Percentiles rank a stretch among this genome's conserved stretches.
Evolutionary conservation across 1,284 basidiomycete species (phyloP).

Genomic region (Sporisorium reilianum): DNA sequence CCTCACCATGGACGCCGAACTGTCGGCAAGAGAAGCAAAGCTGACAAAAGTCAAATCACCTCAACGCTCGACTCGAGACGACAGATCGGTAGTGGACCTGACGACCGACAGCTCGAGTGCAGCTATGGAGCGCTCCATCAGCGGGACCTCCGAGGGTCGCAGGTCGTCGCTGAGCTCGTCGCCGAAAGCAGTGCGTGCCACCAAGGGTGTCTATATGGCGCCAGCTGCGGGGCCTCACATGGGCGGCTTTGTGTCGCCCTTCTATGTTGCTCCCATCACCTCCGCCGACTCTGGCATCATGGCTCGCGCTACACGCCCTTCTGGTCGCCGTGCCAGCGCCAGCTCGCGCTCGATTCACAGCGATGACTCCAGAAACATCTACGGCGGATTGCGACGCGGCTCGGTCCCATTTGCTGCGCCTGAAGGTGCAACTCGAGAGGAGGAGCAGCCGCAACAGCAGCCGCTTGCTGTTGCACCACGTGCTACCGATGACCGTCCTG

Average conservation of each 20-base stretch:
- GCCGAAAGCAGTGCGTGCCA: slow-evolving; percentile 27
- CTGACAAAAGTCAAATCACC: slow-evolving; percentile 15
- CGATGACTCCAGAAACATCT: slow-evolving; percentile 37
- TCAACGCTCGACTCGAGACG: slow-evolving; percentile 1
- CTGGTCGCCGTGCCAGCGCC: slow-evolving; percentile 37
- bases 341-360: slow-evolving; percentile 39
- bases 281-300: slow-evolving; percentile 40
- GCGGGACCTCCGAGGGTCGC: slow-evolving; percentile 29
- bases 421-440: slow-evolving; percentile 7
- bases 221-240: slow-evolving; percentile 41
- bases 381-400: slow-evolving; percentile 29
- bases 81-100: background rate
- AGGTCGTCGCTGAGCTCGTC: slow-evolving; percentile 35
- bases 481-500: background rate
- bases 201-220: slow-evolving; percentile 40
- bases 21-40: slow-evolving; percentile 15
- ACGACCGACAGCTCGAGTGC: slow-evolving; percentile 6
- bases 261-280: slow-evolving; percentile 46
- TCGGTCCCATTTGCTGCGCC: slow-evolving; percentile 26
- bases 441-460: background rate
- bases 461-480: background rate
- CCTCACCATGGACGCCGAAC: slow-evolving; percentile 32
- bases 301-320: slow-evolving; percentile 17
- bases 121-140: slow-evolving; percentile 21
- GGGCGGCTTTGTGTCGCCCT: slow-evolving; percentile 46